These are phyloP conservation scores for Balamuthia mandrillaris DNA, from an alignment of 208 protist species.

Conservation along the genomic window DNA sequence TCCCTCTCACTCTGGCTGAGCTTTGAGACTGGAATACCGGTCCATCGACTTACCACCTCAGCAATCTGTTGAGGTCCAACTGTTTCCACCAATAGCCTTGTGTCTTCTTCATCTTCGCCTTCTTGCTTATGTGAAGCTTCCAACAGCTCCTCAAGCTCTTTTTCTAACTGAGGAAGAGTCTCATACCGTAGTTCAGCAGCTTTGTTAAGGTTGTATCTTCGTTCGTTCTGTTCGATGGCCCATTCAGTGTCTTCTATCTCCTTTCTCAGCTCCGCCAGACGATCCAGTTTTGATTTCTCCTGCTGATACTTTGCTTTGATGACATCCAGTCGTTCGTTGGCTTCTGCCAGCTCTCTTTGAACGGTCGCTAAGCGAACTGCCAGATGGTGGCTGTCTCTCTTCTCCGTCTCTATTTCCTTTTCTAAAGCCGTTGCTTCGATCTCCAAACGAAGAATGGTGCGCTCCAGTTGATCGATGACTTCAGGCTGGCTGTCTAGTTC, in stretches of 20 bases:
- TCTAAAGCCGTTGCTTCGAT: constrained; percentile 57
- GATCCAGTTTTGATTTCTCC: constrained; percentile 81
- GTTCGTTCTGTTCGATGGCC: constrained; percentile 82
- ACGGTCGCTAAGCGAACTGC: too few species aligned
- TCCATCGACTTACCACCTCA: constrained; percentile 91
- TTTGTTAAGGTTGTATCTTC: constrained; percentile 79
- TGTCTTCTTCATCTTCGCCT: constrained; percentile 47
- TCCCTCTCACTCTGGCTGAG: constrained; percentile 60
- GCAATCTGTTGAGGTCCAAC: constrained; percentile 88
- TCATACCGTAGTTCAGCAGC: constrained; percentile 93
- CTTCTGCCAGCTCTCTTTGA: constrained; percentile 62
- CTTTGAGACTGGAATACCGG: constrained; percentile 91
- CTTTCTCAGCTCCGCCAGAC: constrained; percentile 78
- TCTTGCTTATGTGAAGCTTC: too few species aligned
- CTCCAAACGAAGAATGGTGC: constrained; percentile 66
- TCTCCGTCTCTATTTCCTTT: constrained; percentile 38
- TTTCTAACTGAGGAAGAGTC: constrained; percentile 91
- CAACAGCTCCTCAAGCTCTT: constrained; percentile 55
- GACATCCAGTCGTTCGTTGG: constrained; percentile 68
- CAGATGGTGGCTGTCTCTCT: constrained; percentile 86
- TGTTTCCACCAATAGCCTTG: constrained; percentile 61
- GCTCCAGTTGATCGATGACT: constrained; percentile 89
- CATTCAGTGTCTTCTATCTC: constrained; percentile 83
- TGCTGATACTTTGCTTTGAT: constrained; percentile 69
- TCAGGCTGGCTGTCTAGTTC: constrained; percentile 93